Evolutionary conservation across 495 filamentous ascomycete genomes (phyloP).

Genomic region (Penicillium herquei): DNA sequence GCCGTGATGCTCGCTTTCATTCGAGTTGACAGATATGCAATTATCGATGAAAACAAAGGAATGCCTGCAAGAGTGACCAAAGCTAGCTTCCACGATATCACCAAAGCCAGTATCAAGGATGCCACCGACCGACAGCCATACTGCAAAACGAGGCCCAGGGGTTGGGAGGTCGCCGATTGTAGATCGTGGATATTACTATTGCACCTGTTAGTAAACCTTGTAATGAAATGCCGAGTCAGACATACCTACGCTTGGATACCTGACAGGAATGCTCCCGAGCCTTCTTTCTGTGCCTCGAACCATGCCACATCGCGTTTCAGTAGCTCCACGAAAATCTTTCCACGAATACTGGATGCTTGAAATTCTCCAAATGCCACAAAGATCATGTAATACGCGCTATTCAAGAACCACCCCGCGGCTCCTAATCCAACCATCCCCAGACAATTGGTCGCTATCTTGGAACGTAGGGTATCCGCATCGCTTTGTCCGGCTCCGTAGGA

Average conservation of each 20-base stretch:
- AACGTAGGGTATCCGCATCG: conserved; percentile 46
- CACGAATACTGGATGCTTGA: conserved; percentile 65
- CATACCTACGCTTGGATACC: conserved; percentile 67
- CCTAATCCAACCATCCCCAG: conserved; percentile 61
- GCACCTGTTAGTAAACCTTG: background rate
- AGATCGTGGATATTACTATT: conserved; percentile 77
- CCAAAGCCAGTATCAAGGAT: conserved; percentile 68
- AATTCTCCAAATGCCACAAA: conserved; percentile 81
- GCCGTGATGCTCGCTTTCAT: conserved; percentile 64
- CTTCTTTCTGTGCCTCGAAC: conserved; percentile 74
- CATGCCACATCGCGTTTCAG: conserved; percentile 73
- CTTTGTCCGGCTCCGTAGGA: conserved; percentile 59
- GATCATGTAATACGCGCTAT: conserved; percentile 58
- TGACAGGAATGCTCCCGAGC: conserved; percentile 68
- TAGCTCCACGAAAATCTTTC: conserved; percentile 63
- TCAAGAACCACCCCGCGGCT: conserved; percentile 59
- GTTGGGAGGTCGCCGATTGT: conserved; percentile 74
- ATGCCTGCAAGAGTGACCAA: conserved; percentile 75
- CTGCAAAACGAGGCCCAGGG: conserved; percentile 66
- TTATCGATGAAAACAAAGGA: conserved; percentile 62
- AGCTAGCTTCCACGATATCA: conserved; percentile 80
- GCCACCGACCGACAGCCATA: conserved; percentile 58
- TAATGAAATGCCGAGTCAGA: background rate
- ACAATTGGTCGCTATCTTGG: conserved; percentile 56
- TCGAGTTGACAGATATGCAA: conserved; percentile 55